phyloP scores from a whole-genome alignment of 2,329 filamentous ascomycete species.

The Rugonectria rugulosa region DNA sequence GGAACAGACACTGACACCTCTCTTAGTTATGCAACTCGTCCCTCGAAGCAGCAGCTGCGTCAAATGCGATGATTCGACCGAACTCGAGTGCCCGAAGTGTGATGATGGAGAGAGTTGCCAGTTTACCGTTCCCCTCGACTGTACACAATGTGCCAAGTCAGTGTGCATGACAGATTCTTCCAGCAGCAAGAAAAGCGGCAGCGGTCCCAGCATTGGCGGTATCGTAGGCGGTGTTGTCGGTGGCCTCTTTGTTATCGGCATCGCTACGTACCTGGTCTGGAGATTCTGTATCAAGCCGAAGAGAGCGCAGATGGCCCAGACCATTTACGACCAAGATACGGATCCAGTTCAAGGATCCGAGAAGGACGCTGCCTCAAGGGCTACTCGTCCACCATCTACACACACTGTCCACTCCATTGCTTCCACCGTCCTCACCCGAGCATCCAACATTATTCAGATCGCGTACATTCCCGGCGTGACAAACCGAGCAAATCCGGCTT shows the following conservation, averaged over 20 bases:
- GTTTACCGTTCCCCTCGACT: constrained; percentile 54
- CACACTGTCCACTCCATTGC: constrained; percentile 92
- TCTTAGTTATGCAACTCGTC: constrained; percentile 45
- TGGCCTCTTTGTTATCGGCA: constrained; percentile 77
- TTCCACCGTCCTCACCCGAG: constrained; percentile 92
- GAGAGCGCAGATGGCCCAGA: constrained; percentile 66
- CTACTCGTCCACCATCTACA: constrained; percentile 73
- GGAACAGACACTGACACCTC: constrained; percentile 19
- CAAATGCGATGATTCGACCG: constrained; percentile 52
- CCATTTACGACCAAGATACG: constrained; percentile 64
- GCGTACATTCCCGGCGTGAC: constrained; percentile 98
- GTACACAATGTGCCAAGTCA: constrained; percentile 55
- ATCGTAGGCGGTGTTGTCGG: constrained; percentile 94
- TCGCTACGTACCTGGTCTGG: constrained; percentile 83
- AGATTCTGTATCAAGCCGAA: constrained; percentile 85
- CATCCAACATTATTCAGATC: constrained; percentile 99
- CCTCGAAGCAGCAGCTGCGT: constrained; percentile 54
- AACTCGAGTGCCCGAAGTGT: constrained; percentile 56
- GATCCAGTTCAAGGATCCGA: constrained; percentile 52
- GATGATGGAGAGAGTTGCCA: constrained; percentile 51
- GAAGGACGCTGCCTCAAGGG: constrained; percentile 53
- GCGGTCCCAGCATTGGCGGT: constrained; percentile 75
- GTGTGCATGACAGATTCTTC: constrained; percentile 50
- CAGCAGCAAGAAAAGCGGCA: constrained; percentile 35
- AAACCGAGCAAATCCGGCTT: constrained; percentile 86